Conservation (phyloP, 352 stramenopile species). For the Phytophthora capsici region DNA sequence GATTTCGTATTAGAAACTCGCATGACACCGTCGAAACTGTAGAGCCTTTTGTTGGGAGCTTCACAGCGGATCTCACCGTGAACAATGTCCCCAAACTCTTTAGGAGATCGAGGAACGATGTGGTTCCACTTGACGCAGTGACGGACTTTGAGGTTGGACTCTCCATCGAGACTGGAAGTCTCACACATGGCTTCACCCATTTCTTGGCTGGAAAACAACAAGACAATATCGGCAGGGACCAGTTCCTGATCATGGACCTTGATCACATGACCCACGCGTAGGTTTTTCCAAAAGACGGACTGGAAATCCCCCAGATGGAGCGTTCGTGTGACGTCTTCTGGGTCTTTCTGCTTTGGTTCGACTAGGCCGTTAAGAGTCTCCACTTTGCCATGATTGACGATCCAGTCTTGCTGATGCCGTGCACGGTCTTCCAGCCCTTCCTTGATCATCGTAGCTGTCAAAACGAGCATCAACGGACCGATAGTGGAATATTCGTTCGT, state of each 20-base stretch:
- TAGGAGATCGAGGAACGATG: slow-evolving; percentile 38
- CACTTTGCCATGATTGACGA: slow-evolving; percentile 72
- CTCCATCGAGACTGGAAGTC: slow-evolving; percentile 83
- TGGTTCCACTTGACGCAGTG: slow-evolving; percentile 69
- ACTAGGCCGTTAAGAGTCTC: slow-evolving; percentile 33
- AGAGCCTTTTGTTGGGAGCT: slow-evolving; percentile 79
- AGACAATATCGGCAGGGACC: slow-evolving; percentile 92
- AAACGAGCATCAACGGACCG: slow-evolving; percentile 76
- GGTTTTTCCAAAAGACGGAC: slow-evolving; percentile 78
- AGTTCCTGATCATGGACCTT: slow-evolving; percentile 89
- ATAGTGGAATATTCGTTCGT: slow-evolving; percentile 91
- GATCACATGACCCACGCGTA: slow-evolving; percentile 90
- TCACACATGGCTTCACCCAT: slow-evolving; percentile 79
- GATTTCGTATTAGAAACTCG: slow-evolving; percentile 42
- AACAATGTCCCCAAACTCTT: slow-evolving; percentile 62
- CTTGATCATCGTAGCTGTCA: slow-evolving; percentile 88
- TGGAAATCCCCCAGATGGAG: slow-evolving; percentile 51
- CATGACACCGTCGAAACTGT: slow-evolving; percentile 83
- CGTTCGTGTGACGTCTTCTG: not conserved
- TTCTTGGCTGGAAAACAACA: slow-evolving; percentile 87
- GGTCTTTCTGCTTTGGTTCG: slow-evolving; percentile 9
- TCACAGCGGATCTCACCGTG: slow-evolving; percentile 77
- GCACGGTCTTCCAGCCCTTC: slow-evolving; percentile 81
- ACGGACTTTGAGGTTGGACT: slow-evolving; percentile 85
- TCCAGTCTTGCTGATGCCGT: slow-evolving; percentile 76